Evolutionary conservation across 1,284 basidiomycete species (phyloP).

Genomic region (Pseudozyma pruni): DNA sequence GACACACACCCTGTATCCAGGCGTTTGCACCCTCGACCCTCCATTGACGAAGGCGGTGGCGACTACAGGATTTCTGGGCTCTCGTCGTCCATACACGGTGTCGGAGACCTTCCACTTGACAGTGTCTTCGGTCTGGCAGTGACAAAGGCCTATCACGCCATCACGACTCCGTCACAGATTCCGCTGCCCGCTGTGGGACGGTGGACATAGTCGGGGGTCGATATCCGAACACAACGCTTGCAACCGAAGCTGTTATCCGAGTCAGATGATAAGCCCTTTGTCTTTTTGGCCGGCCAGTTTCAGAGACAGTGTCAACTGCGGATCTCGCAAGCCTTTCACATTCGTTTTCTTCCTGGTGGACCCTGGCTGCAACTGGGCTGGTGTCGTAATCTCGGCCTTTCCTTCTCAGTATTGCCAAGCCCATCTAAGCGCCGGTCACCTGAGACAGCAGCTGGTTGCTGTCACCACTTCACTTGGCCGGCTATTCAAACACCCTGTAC

Average conservation of each 20-base stretch:
- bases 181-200: conserved; percentile 19
- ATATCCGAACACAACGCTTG: too few species aligned
- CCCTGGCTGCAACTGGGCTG: too few species aligned
- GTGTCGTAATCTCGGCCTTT: too few species aligned
- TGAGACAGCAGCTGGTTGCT: neutral
- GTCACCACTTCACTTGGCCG: too few species aligned
- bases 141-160: neutral
- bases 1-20: too few species aligned
- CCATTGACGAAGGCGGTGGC: neutral
- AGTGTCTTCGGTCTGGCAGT: neutral
- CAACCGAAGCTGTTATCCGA: conserved; percentile 20
- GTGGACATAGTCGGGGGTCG: too few species aligned
- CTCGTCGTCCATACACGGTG: too few species aligned
- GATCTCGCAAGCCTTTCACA: conserved; percentile 1
- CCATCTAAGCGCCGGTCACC: neutral
- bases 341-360: neutral
- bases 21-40: neutral
- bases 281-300: too few species aligned
- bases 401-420: neutral
- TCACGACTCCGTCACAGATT: too few species aligned
- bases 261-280: conserved; percentile 19
- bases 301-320: neutral
- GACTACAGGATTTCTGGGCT: too few species aligned
- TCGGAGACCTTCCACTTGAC: too few species aligned
- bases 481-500: too few species aligned